Percentiles rank a stretch among this genome's conserved stretches.
phyloP scores from a whole-genome alignment of 495 filamentous ascomycete genomes.

The Mytilinidion resinicola region DNA sequence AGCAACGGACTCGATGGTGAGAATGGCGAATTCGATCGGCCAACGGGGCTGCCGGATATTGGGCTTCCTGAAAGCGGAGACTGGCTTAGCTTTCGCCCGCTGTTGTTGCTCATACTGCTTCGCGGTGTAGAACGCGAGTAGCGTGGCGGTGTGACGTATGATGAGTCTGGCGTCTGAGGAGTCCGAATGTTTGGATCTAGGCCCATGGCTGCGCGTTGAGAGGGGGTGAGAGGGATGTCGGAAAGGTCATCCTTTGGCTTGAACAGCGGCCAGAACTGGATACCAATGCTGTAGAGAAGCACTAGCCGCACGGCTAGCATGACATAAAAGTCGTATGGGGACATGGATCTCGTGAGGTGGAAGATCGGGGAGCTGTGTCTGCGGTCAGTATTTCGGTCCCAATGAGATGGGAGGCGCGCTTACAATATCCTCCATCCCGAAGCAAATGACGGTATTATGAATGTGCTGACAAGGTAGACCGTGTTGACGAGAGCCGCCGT shows the following conservation, averaged over 20 bases:
- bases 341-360: background rate
- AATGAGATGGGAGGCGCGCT: background rate
- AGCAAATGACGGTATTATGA: background rate
- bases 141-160: constrained; percentile 68
- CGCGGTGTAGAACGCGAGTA: constrained; percentile 68
- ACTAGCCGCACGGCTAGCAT: background rate
- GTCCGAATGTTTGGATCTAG: constrained; percentile 72
- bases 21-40: constrained; percentile 31
- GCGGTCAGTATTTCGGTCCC: background rate
- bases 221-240: constrained; percentile 87
- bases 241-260: constrained; percentile 62
- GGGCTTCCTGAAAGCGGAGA: constrained; percentile 48
- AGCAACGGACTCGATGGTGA: constrained; percentile 59
- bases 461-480: constrained; percentile 10
- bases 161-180: constrained; percentile 53
- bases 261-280: constrained; percentile 61
- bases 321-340: background rate
- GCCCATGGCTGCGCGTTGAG: constrained; percentile 77
- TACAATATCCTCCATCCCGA: background rate
- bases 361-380: constrained; percentile 15
- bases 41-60: constrained; percentile 8
- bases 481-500: constrained; percentile 13
- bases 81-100: constrained; percentile 40
- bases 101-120: constrained; percentile 36
- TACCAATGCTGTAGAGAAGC: background rate